Base-by-base conservation (phyloP, 495 filamentous ascomycete species). In the Aspergillus haitiensis region DNA sequence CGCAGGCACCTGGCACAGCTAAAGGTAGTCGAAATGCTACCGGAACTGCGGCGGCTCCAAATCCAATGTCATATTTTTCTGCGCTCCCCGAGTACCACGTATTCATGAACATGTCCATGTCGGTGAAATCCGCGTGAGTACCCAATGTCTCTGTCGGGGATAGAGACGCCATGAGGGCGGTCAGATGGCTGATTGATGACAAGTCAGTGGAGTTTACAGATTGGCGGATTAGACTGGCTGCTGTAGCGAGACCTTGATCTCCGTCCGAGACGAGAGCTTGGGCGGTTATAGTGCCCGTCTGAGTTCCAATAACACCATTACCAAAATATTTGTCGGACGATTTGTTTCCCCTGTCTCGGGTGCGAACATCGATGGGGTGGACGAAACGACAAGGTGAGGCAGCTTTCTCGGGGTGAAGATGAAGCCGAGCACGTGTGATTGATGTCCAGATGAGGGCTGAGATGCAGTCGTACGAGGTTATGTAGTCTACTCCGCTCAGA, bases 401-500 rank as follows among this genome's bases (percentile, higher is more conserved):
- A 35, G 31, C 18, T 44, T 65, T 62, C 18, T 68, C 61, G 0
- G 66, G 66, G 40, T 68, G 44, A 31, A 62, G 42, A 11, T 58
- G 46, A 4, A 66, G 51, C 33, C 64, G 63, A 50, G 56, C 56
- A 10, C 64, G 62, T 0, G 64, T 67, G 48, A 66, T 54, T 52
- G 65, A 33, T 7, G 39, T 65, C 68, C 68, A 70, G 48, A 64
- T 1, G 31, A 70, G 59, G 34, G 66, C 68, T 9, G 66, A 59
- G 27, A 70, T 65, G 52, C 62, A 67, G 59, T 69, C 66, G 44
- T 71, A 71, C 1, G 66, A 67, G 37, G 58, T 67, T 11, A 71
- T 50, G 18, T 66, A 71, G 11, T 66, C 62, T 8, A 66, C 64
- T 2, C 45, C 57, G n/a, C 34, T 34, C 2, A 67, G 45, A 10